Evolutionary conservation across 2,329 filamentous ascomycete species (phyloP), one percentile per base, ranked within the genome.

Genomic region (Mollisiaceae sp.): DNA sequence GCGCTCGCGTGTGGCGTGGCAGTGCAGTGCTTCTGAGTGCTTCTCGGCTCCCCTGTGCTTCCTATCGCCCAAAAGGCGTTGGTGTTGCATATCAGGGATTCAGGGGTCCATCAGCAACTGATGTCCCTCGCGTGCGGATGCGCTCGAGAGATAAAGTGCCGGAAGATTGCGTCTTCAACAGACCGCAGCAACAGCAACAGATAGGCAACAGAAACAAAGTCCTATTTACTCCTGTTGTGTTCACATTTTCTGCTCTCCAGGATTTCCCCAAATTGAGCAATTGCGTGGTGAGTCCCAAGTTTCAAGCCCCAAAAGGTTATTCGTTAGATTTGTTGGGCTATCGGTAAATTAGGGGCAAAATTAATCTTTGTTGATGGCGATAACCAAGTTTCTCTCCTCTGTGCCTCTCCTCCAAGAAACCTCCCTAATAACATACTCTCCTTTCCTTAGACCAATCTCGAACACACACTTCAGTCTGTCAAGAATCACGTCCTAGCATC

Each of bases 301-400:
- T 36, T 3, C 55, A 57, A 57, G n/a, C 55, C 55, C 55, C 55
- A 15, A 18, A n/a, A 20, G 27, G 27, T 32, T 32, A 32, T 36
- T 27, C n/a, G 35, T 57, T 39, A 18, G 35, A 35, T 60, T 50
- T 38, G 52, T 63, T 60, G 59, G 43, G 58, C 18, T n/a, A 22
- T 32, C 38, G n/a, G 18, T 60, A 36, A 50, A 38, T 43, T 62
- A 38, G 36, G 39, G 36, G 36, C 24, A 63, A 50, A 45, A 27
- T 47, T 62, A 60, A 52, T 62, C 54, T 32, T 36, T 47, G 54
- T 63, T 58, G 52, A 58, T 58, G 47, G 22, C 57, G 22, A 47
- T 47, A 64, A 35, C 62, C 32, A 32, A n/a, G 39, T 54, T 60
- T 27, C 38, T 54, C 57, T 39, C 20, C 8, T 32, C 35, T 45